Evolutionary conservation across 2,329 filamentous ascomycete genomes (phyloP).

Genomic region (Apiospora hydei): DNA sequence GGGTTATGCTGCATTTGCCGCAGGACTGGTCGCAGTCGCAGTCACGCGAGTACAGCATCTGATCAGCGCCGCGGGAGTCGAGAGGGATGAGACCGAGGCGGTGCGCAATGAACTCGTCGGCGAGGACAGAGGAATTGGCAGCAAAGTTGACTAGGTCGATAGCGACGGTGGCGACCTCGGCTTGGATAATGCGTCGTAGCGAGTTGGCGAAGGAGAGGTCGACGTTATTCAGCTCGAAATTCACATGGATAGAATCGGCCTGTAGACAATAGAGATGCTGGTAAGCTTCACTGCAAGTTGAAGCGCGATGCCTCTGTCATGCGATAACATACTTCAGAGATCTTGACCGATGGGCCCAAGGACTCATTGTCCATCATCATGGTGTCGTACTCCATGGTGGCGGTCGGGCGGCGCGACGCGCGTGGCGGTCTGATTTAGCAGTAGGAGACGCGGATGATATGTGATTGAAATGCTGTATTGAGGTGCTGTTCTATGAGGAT

Average conservation of each 20-base stretch:
- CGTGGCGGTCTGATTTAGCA: slow-evolving; percentile 19
- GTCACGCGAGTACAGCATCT: slow-evolving; percentile 87
- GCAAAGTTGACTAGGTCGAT: slow-evolving; percentile 95
- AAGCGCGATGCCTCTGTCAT: slow-evolving; percentile 19
- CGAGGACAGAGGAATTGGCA: slow-evolving; percentile 91
- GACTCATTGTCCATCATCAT: slow-evolving; percentile 67
- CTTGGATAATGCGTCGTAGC: slow-evolving; percentile 87
- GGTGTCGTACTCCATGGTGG: slow-evolving; percentile 64
- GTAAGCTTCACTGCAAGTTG: slow-evolving; percentile 33
- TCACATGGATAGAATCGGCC: slow-evolving; percentile 82
- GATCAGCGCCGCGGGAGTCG: slow-evolving; percentile 81
- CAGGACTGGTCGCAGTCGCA: slow-evolving; percentile 98
- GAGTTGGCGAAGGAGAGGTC: slow-evolving; percentile 94
- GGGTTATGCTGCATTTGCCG: slow-evolving; percentile 85
- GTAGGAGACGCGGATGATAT: not conserved
- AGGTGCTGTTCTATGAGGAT: not conserved
- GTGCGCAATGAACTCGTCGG: slow-evolving; percentile 95
- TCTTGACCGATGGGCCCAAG: slow-evolving; percentile 64
- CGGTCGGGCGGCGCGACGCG: slow-evolving; percentile 24
- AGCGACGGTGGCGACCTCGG: slow-evolving; percentile 92
- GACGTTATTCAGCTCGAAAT: slow-evolving; percentile 90
- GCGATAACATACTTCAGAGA: slow-evolving; percentile 58
- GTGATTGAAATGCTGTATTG: not conserved
- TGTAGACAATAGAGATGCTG: slow-evolving; percentile 45
- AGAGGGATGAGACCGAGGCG: slow-evolving; percentile 90